Percentiles rank a stretch among this genome's conserved stretches.
Conservation (phyloP, 805 yeast species). For the Nakazawaea populi region DNA sequence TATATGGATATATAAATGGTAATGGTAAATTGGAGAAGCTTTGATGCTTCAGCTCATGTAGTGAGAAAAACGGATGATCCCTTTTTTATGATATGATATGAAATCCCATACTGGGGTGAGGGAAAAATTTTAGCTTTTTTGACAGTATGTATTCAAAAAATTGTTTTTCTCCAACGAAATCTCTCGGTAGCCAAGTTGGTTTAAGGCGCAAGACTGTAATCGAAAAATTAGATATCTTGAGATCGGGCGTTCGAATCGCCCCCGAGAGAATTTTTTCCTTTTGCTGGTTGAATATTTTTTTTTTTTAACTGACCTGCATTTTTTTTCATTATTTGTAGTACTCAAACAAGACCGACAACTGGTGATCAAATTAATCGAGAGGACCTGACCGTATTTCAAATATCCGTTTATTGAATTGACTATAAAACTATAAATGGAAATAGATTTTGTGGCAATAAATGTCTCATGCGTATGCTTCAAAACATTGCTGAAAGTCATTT, state of each 20-base stretch:
- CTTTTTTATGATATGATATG: too few species aligned
- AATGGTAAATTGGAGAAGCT: too few species aligned
- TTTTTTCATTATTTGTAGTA: neutral
- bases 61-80: too few species aligned
- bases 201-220: conserved; percentile 12
- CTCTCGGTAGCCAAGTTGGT: conserved; percentile 13
- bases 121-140: too few species aligned
- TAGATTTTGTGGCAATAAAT: neutral
- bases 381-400: too few species aligned
- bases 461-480: neutral
- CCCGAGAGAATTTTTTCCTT: conserved; percentile 9
- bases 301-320: neutral
- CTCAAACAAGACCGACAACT: neutral
- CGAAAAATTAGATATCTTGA: conserved; percentile 10
- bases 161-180: neutral
- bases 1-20: too few species aligned
- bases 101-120: too few species aligned
- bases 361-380: too few species aligned
- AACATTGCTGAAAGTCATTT: neutral
- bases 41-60: too few species aligned
- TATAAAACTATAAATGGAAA: too few species aligned
- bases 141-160: neutral
- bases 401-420: too few species aligned
- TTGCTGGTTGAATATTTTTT: neutral
- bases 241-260: conserved; percentile 12